Evolutionary conservation across 352 stramenopile species (phyloP), one percentile per base, ranked within the genome.

Genomic region (Phytophthora nicotianae): DNA sequence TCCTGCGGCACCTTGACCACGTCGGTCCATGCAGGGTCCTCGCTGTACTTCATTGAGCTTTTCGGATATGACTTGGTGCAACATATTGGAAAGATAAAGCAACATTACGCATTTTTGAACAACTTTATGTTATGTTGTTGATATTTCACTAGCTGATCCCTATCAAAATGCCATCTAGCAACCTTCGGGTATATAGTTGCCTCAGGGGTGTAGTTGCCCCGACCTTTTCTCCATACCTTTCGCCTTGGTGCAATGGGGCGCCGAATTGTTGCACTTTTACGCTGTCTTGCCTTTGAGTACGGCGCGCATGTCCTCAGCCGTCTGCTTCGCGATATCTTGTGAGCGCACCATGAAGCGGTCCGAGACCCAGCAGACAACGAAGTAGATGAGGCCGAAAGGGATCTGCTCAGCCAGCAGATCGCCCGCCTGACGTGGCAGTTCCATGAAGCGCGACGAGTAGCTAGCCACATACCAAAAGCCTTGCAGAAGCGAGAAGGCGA

Each of bases 281-380:
- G 57, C 64, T 3, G 43, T 20, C 32, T 84, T 72, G 42, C 52
- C 38, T 43, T 78, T 65, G 16, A 89, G 57, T 37, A 91, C 72
- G 13, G 76, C 69, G 37, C 84, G 71, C 47, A 94, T 73, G 29
- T 87, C 83, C 2, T 83, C 49, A 10, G 83, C 80, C 11, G 71
- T 88, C 55, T 88, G 70, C 72, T 91, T 82, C 27, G 86, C 86
- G 13, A 77, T 56, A 43, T 77, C 68, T 42, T 87, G 71, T 16
- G 81, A 84, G 59, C 83, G 77, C 53, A 94, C 68, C 86, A 94
- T 94, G 67, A 82, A 94, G 48, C 86, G 83, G 64, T 94, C 86
- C 37, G 86, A 84, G 41, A 69, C 65, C 86, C 86, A 94, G 62
- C 78, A 90, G 27, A 94, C 70, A 9, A 77, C 37, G 38, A 94